phyloP scores from a whole-genome alignment of 495 filamentous ascomycete genomes.

The Clohesyomyces aquaticus region DNA sequence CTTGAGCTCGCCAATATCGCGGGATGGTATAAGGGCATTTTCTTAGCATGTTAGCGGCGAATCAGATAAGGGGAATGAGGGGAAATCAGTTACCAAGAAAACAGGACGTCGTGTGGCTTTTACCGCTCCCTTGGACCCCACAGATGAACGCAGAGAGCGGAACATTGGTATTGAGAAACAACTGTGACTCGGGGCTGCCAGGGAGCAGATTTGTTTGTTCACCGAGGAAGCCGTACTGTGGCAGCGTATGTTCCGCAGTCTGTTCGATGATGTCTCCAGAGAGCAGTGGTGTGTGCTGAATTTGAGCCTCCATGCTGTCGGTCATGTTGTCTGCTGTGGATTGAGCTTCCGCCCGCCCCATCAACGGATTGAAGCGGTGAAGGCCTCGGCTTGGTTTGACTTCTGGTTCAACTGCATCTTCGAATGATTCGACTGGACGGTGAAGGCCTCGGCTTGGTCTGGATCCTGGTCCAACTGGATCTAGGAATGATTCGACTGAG shows the following conservation, averaged over 20 bases:
- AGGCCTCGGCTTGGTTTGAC: too few relatives aligned
- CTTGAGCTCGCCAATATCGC: slow-evolving; percentile 52
- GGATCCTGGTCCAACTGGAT: too few relatives aligned
- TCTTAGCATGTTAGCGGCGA: slow-evolving; percentile 38
- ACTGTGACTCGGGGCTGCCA: not conserved
- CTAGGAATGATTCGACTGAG: too few relatives aligned
- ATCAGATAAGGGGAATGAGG: slow-evolving; percentile 52
- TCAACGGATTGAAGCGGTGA: too few relatives aligned
- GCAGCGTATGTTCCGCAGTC: not conserved
- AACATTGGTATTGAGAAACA: slow-evolving; percentile 68
- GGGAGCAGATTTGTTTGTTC: not conserved
- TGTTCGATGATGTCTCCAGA: slow-evolving; percentile 5
- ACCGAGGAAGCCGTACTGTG: slow-evolving; percentile 25
- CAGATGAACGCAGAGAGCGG: slow-evolving; percentile 77
- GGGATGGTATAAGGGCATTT: slow-evolving; percentile 72
- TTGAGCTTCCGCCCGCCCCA: too few relatives aligned
- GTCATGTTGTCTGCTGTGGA: not conserved
- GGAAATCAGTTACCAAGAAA: slow-evolving; percentile 50
- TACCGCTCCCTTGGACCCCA: slow-evolving; percentile 75
- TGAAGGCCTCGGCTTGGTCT: too few relatives aligned
- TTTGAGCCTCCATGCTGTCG: slow-evolving; percentile 1
- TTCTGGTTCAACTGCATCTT: too few relatives aligned
- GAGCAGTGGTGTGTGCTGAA: slow-evolving; percentile 20
- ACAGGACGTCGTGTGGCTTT: slow-evolving; percentile 73
- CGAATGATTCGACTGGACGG: too few relatives aligned